Conservation (phyloP, 2,329 filamentous ascomycete genomes). For the Colletotrichum gloeosporioides region DNA sequence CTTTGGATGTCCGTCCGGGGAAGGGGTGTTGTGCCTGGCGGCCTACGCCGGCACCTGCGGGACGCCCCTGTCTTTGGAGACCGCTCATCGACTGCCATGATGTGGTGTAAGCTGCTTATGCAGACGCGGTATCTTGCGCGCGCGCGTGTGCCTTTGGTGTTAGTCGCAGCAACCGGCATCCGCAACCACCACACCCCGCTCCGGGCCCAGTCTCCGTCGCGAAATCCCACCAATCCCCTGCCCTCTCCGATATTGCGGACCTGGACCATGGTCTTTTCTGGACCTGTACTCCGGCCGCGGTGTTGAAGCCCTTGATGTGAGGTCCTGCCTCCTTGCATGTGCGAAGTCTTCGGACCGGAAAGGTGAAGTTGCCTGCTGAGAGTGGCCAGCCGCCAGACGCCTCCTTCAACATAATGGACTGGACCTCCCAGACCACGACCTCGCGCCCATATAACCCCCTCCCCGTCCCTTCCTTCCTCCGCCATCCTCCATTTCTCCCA, state of each 20-base stretch:
- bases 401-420: background rate
- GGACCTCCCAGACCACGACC: background rate
- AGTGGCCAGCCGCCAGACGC: background rate
- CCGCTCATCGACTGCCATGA: background rate
- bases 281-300: background rate
- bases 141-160: background rate
- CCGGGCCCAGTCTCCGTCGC: background rate
- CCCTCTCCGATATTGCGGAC: background rate
- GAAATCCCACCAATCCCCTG: slow-evolving; percentile 12
- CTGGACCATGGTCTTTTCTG: background rate
- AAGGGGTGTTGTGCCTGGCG: background rate
- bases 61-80: background rate
- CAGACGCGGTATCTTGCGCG: background rate
- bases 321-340: background rate
- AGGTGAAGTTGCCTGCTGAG: background rate
- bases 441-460: background rate
- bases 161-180: background rate
- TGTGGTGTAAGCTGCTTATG: background rate
- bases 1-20: background rate
- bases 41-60: background rate
- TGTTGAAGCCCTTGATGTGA: background rate
- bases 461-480: background rate
- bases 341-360: background rate
- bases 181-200: background rate
- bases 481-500: background rate